phyloP scores from a whole-genome alignment of 495 filamentous ascomycete species.

The Tuber melanosporum region DNA sequence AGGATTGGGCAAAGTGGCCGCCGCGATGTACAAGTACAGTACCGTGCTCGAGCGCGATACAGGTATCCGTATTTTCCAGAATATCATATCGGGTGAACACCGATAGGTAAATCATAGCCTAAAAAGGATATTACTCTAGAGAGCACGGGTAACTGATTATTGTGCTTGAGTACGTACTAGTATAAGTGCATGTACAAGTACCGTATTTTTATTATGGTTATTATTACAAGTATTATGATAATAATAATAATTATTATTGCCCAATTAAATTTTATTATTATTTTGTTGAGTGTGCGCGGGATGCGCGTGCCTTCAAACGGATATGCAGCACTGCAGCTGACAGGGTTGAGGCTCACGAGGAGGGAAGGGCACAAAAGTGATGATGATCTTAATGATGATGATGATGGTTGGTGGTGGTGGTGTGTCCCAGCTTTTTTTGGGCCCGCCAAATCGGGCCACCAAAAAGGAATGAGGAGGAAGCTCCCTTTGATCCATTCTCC shows the following conservation, averaged over 20 bases:
- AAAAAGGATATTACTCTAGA: too few species aligned
- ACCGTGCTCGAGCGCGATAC: neutral
- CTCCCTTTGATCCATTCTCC: neutral
- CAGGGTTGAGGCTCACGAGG: conserved; percentile 3
- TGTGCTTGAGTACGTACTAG: too few species aligned
- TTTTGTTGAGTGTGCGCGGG: neutral
- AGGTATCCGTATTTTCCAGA: neutral
- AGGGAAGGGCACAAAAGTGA: neutral
- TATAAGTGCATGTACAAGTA: neutral
- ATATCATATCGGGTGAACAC: neutral
- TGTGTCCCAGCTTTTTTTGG: neutral
- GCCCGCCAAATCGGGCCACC: neutral
- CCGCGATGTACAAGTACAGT: too few species aligned
- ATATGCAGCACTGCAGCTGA: neutral
- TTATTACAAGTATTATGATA: neutral
- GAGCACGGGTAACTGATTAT: too few species aligned
- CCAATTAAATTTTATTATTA: too few species aligned
- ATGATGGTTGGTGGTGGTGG: neutral
- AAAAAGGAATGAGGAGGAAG: neutral
- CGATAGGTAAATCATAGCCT: neutral
- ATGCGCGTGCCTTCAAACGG: neutral
- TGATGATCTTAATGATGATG: neutral
- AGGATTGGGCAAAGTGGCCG: neutral
- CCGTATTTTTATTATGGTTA: neutral
- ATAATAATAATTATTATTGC: too few species aligned